Evolutionary conservation across 2,329 filamentous ascomycete genomes (phyloP), one percentile per base, ranked within the genome.

Genomic region (Aureobasidium sp.): DNA sequence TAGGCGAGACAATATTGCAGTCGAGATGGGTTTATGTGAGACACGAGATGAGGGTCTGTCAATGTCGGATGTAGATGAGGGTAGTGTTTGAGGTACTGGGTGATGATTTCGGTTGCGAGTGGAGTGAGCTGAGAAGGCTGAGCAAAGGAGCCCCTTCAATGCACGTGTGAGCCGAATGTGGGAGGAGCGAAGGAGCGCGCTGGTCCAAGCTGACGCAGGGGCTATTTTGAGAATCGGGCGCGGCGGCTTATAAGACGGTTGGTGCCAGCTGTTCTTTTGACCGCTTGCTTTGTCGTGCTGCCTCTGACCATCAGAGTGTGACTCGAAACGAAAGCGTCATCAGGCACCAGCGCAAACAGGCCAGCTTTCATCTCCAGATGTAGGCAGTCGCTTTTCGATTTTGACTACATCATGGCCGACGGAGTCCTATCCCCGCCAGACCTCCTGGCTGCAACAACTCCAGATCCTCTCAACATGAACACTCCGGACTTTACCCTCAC

Each of bases 381-480:
- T 59, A 59, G 57, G 44, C 57, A 50, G 57, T 41, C 54, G 54
- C 21, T 47, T 47, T 21, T 32, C 5, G 36, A 29, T 11, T 16
- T 25, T 15, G 25, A 7, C 10, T 59, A 59, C 57, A 59, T 50
- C 57, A 59, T 59, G 57, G 57, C 45, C 32, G 58, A 61, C 47
- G 59, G 59, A 36, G 47, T 61, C 16, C 36, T 59, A 21, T 32
- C 59, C 21, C n/a, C 49, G 42, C 50, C 59, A 37, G 44, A 34
- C 11, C 36, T 45, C 29, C 37, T 59, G 57, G 57, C 45, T 25
- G 58, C 58, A 44, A 55, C 49, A 25, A 61, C 59, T 30, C 59
- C 59, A 54, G 49, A 53, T 47, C 50, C 59, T 25, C 54, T 63
- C 54, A 63, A 63, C 45, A 63, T 63, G 61, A 58, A 63, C 47